phyloP scores from a whole-genome alignment of 2,329 filamentous ascomycete genomes.

The Plenodomus biglobosus region DNA sequence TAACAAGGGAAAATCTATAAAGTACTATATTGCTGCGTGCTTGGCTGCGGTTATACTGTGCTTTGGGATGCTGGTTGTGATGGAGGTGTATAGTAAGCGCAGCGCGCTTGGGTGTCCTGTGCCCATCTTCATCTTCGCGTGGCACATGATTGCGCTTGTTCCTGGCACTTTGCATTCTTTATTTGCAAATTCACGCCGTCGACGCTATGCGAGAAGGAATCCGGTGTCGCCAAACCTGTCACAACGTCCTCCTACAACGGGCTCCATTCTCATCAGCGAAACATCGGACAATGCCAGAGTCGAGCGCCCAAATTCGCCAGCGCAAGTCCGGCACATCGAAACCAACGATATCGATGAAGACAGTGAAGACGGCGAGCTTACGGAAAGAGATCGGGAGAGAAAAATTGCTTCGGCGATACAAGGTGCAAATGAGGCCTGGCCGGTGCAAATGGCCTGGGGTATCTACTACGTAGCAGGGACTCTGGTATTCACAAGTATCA shows the following conservation, averaged over 20 bases:
- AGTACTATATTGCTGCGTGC: conserved; percentile 3
- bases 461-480: conserved; percentile 40
- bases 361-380: conserved; percentile 7
- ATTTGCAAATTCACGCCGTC: conserved; percentile 25
- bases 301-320: no score
- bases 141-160: background rate
- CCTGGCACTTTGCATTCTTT: conserved; percentile 26
- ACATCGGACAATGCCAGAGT: background rate
- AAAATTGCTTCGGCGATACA: conserved; percentile 20
- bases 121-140: conserved; percentile 25
- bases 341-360: no score
- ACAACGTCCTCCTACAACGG: no score
- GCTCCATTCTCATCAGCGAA: background rate
- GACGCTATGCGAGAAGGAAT: conserved; percentile 6
- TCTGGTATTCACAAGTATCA: conserved; percentile 38
- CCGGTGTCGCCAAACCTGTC: no score
- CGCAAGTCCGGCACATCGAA: no score
- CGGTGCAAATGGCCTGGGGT: conserved; percentile 36
- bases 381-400: background rate
- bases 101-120: conserved; percentile 28
- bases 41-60: background rate
- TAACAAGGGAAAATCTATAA: background rate
- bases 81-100: conserved; percentile 36
- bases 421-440: conserved; percentile 32
- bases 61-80: conserved; percentile 19